phyloP scores from a whole-genome alignment of 345 rosid genomes.

The Theobroma cacao region DNA sequence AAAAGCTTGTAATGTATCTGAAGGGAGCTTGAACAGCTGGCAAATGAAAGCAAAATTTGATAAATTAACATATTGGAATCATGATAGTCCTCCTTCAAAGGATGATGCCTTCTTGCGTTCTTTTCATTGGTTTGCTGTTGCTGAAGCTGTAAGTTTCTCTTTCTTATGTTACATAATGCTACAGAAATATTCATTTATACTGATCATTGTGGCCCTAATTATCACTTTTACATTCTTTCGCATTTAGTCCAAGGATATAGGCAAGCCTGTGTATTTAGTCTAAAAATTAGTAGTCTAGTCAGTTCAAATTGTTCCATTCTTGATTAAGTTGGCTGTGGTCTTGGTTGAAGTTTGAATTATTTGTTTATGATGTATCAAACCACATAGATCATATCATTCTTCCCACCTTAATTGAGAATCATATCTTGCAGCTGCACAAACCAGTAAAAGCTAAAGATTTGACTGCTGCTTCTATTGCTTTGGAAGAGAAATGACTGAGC shows the following conservation, averaged over 20 bases:
- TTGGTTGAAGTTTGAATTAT: not conserved
- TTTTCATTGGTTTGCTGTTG: conserved; percentile 69
- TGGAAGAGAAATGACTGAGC: not conserved
- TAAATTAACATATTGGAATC: conserved; percentile 85
- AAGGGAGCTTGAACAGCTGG: conserved; percentile 48
- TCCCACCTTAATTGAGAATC: not conserved
- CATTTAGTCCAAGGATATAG: not conserved
- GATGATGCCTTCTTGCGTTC: conserved; percentile 72
- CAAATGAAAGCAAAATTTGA: conserved; percentile 71
- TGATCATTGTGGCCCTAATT: not conserved
- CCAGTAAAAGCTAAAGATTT: conserved; percentile 1
- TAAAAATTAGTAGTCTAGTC: not conserved
- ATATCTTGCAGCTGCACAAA: conserved; percentile 15
- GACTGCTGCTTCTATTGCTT: not conserved
- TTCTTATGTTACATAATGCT: not conserved
- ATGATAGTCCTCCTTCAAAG: conserved; percentile 69
- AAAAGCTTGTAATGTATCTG: conserved; percentile 40
- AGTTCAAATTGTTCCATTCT: not conserved
- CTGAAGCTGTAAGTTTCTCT: conserved; percentile 63
- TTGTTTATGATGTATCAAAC: not conserved
- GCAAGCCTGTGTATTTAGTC: not conserved
- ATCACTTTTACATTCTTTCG: not conserved
- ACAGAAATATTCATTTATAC: not conserved
- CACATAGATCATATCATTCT: not conserved
- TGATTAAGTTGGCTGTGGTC: not conserved